A percentile compares a stretch with the other conserved stretches of the same genome.
These are phyloP conservation scores for Amanita thiersii DNA, from an alignment of 768 basidiomycete genomes.

Conservation along the genomic window DNA sequence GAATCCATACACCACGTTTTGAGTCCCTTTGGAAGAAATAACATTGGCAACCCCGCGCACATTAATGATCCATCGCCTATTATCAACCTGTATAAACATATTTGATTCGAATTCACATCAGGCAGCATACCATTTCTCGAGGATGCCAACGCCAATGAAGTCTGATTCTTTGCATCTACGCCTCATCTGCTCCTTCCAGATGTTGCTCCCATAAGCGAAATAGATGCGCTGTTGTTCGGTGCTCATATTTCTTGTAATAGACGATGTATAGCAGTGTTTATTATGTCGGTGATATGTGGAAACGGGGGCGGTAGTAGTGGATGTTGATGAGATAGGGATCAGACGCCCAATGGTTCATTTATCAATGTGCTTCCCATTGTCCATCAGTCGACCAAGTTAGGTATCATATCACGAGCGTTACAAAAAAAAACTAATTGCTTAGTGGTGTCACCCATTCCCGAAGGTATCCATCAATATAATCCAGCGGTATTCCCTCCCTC, in stretches of 20 bases:
- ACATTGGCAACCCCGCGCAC: conserved; percentile 35
- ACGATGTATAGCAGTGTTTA: too few relatives aligned
- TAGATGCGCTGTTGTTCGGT: conserved; percentile 23
- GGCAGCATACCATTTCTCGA: conserved; percentile 32
- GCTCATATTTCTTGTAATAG: too few relatives aligned
- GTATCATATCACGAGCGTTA: neutral
- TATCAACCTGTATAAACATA: neutral
- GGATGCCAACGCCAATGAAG: conserved; percentile 27
- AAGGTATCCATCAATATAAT: conserved; percentile 36
- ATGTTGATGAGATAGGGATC: too few relatives aligned
- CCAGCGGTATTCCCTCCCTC: conserved; percentile 27
- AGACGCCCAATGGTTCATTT: neutral
- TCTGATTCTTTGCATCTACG: conserved; percentile 32
- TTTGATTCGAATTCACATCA: neutral
- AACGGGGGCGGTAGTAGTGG: too few relatives aligned
- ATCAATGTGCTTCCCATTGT: neutral
- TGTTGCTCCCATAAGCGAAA: conserved; percentile 43
- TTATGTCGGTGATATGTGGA: too few relatives aligned
- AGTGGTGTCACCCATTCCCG: conserved; percentile 18
- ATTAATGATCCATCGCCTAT: conserved; percentile 42
- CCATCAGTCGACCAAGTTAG: neutral
- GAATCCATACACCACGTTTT: conserved; percentile 33
- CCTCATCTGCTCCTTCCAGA: conserved; percentile 41
- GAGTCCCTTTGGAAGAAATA: conserved; percentile 26
- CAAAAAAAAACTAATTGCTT: neutral